These are phyloP conservation scores for Phytomonas francai DNA, from an alignment of 208 protist species.

Conservation along the genomic window DNA sequence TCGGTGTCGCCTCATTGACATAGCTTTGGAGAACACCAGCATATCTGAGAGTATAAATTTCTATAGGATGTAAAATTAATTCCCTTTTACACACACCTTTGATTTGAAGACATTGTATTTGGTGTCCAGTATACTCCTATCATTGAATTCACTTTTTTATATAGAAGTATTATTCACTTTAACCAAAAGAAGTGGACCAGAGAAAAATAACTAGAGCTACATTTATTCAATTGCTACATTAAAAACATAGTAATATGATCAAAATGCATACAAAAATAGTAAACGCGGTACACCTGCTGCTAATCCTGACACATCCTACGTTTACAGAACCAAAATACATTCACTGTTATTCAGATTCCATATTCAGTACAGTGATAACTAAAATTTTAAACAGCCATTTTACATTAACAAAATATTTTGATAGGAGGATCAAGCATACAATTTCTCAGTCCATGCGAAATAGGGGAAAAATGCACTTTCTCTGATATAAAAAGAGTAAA, in stretches of 20 bases:
- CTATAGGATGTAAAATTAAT: slow-evolving; percentile 59
- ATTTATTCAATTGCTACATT: neutral
- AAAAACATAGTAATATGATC: neutral
- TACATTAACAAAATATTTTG: too few species aligned
- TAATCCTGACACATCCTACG: too few species aligned
- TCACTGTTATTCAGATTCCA: too few species aligned
- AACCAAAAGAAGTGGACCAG: neutral
- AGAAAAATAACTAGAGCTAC: neutral
- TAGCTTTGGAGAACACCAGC: slow-evolving; percentile 36
- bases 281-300: too few species aligned
- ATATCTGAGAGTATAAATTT: slow-evolving; percentile 58
- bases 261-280: slow-evolving; percentile 4
- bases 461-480: neutral
- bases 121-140: too few species aligned
- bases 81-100: slow-evolving; percentile 32
- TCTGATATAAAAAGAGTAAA: neutral
- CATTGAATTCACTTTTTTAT: too few species aligned
- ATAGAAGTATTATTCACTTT: neutral
- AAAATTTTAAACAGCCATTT: too few species aligned
- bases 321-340: too few species aligned
- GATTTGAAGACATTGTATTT: slow-evolving; percentile 67
- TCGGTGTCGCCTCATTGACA: too few species aligned
- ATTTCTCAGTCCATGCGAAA: neutral
- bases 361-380: too few species aligned
- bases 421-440: too few species aligned